Evolutionary conservation across 2,329 filamentous ascomycete species (phyloP), one percentile per base, ranked within the genome.

Genomic region (Xylaria digitata): DNA sequence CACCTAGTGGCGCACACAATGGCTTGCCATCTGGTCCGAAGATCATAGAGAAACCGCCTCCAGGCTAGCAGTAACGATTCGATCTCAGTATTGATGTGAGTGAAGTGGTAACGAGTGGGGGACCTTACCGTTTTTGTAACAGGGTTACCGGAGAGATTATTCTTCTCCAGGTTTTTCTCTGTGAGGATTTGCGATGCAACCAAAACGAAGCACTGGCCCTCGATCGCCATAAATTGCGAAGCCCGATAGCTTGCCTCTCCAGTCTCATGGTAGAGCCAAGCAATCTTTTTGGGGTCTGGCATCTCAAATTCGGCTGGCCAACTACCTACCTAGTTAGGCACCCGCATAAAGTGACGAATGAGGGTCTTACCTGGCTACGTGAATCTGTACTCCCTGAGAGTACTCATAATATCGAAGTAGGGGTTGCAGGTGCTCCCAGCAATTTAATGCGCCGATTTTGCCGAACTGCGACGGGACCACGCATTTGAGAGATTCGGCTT

Each of bases 401-500:
- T 78, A 78, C 50, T 77, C 76, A 64, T 78, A 77, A 66, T 78
- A 78, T 46, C 76, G 74, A 71, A 82, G 78, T 73, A 84, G 82
- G 6, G 82, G 85, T 74, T 85, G 86, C 74, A 85, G 83, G 67
- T 89, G 84, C 71, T 87, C 84, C 84, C 84, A 87, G 76, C 85
- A 87, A 70, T 85, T 86, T 30, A 88, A 77, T 3, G 82, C 82
- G 0, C 86, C 86, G 5, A 88, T 79, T 3, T 82, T 82, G 2
- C 84, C 85, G 55, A 86, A 83, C 0, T 80, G 78, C 0, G 83
- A 82, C 46, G 84, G 79, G 5, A 82, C 80, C 0, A 87, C 86
- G 45, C 82, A 82, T 66, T 81, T 81, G 52, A 86, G 83, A n/a
- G 85, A 85, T 43, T 87, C 84, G 2, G 84, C 86, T 1, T 85